Conservation (phyloP, 441 rosid species). For the Adansonia madagascariensis region DNA sequence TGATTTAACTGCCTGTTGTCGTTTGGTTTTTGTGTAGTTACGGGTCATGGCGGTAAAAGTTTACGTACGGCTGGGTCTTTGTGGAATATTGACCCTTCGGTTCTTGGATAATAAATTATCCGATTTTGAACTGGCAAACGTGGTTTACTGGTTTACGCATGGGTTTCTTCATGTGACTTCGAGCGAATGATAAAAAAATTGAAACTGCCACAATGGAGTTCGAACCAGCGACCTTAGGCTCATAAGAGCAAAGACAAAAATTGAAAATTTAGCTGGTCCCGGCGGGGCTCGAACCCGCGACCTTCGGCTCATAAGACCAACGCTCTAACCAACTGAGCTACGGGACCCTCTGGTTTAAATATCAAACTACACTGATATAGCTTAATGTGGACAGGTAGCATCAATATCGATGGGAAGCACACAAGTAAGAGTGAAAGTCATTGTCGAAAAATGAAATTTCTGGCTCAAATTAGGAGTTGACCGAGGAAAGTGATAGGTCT, state of each 20-base stretch:
- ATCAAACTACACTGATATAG: too few relatives aligned
- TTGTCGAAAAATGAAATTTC: not conserved
- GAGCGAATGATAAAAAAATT: not conserved
- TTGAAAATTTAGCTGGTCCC: conserved; percentile 40
- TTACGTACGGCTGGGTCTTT: not conserved
- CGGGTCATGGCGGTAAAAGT: not conserved
- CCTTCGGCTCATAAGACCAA: conserved; percentile 99
- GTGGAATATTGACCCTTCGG: not conserved
- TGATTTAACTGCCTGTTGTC: not conserved
- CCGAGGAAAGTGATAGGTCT: not conserved
- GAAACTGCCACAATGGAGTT: conserved; percentile 79
- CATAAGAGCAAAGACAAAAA: conserved; percentile 44
- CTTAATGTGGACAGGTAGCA: too few relatives aligned
- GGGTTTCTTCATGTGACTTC: not conserved
- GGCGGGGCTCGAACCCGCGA: conserved; percentile 96
- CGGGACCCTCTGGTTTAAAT: conserved; percentile 44
- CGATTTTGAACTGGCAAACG: not conserved
- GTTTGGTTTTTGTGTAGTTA: not conserved
- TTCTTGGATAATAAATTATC: not conserved
- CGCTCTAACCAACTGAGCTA: conserved; percentile 99
- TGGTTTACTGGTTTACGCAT: not conserved
- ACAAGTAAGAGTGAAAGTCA: not conserved
- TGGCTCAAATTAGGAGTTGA: conserved; percentile 2
- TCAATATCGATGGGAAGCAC: not conserved
- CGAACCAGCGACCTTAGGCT: conserved; percentile 99